phyloP scores from a whole-genome alignment of 2,329 filamentous ascomycete species.

The Rhynchosporium secalis region DNA sequence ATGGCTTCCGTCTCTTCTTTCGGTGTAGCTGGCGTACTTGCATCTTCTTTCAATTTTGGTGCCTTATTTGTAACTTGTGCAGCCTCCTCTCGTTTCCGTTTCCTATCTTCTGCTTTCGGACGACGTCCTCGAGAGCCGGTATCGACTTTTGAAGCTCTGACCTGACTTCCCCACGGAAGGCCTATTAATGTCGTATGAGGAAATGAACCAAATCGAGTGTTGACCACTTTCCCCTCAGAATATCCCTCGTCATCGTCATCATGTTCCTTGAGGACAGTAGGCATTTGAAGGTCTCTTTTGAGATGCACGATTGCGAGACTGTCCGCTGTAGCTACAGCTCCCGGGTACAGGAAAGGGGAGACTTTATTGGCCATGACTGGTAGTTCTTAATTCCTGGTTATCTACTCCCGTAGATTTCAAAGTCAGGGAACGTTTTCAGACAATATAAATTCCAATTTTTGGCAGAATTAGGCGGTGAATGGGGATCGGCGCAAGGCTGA shows the following conservation, averaged over 20 bases:
- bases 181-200: constrained; percentile 76
- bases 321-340: constrained; percentile 59
- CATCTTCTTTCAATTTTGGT: constrained; percentile 33
- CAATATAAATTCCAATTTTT: constrained; percentile 5
- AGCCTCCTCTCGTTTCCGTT: constrained; percentile 44
- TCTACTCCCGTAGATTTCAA: background rate
- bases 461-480: background rate
- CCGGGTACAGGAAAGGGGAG: constrained; percentile 83
- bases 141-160: constrained; percentile 85
- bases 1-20: constrained; percentile 51
- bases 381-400: background rate
- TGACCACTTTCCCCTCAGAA: constrained; percentile 75
- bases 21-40: constrained; percentile 28
- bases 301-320: constrained; percentile 82
- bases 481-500: constrained; percentile 7
- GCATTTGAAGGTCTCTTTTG: constrained; percentile 80
- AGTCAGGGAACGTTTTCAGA: background rate
- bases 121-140: constrained; percentile 84
- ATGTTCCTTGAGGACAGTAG: constrained; percentile 66
- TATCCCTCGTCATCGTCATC: constrained; percentile 69
- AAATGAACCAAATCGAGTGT: constrained; percentile 92
- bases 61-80: constrained; percentile 24
- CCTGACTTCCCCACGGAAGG: constrained; percentile 87
- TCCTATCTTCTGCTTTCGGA: constrained; percentile 58
- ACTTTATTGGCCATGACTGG: constrained; percentile 32